Conservation (phyloP, 202 grass and related monocot genomes). For the Setaria viridis region DNA sequence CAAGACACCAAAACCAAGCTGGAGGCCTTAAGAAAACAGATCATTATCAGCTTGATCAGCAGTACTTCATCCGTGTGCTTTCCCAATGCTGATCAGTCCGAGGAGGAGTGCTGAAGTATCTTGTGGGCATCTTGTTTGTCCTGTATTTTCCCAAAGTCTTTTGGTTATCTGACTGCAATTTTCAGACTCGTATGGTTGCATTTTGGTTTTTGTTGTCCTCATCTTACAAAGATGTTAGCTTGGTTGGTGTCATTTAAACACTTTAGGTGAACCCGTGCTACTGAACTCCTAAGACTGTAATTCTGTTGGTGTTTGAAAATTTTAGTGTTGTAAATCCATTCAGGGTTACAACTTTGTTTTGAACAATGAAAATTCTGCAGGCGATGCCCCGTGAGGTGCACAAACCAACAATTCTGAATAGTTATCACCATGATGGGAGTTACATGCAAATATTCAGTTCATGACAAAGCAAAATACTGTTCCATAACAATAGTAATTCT, state of each 20-base stretch:
- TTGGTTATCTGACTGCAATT: background rate
- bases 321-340: background rate
- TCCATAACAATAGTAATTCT: conserved; percentile 7
- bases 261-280: background rate
- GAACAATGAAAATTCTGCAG: background rate
- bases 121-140: background rate
- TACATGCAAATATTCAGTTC: conserved; percentile 36
- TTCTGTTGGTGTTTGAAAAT: background rate
- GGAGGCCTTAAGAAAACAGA: background rate
- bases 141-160: background rate
- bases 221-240: background rate
- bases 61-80: background rate
- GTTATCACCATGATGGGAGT: background rate
- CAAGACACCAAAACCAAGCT: background rate
- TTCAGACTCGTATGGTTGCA: background rate
- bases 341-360: background rate
- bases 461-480: background rate
- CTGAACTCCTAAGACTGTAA: background rate
- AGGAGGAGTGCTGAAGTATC: background rate
- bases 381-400: background rate
- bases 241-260: background rate
- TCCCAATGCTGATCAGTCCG: background rate
- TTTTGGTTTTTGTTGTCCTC: conserved; percentile 7
- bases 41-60: background rate
- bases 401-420: conserved; percentile 16